phyloP scores from a whole-genome alignment of 2,329 filamentous ascomycete genomes.

The Aureobasidium musti region DNA sequence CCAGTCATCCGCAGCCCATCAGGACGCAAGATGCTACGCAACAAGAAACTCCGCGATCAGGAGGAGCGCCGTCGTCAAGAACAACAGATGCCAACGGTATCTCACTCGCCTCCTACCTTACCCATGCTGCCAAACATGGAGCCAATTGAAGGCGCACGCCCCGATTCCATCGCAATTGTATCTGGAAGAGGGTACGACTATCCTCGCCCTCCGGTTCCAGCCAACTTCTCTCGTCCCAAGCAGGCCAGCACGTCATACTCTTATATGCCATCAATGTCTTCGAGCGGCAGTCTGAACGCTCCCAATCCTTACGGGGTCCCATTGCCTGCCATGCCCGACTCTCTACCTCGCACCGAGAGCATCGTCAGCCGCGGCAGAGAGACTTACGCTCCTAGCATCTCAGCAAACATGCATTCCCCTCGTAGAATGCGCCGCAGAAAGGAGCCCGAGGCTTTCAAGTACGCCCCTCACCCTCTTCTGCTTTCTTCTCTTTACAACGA shows the following conservation, averaged over 20 bases:
- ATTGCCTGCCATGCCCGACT: conserved; percentile 32
- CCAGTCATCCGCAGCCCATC: conserved; percentile 27
- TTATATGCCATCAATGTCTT: conserved; percentile 20
- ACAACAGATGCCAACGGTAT: conserved; percentile 53
- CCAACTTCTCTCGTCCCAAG: conserved; percentile 44
- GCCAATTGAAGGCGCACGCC: conserved; percentile 64
- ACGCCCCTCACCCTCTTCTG: conserved; percentile 49
- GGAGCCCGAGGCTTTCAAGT: conserved; percentile 99
- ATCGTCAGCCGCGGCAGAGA: conserved; percentile 96
- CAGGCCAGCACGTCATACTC: conserved; percentile 11
- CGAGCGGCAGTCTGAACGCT: conserved; percentile 27
- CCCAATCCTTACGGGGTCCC: conserved; percentile 36
- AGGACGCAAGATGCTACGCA: conserved; percentile 39
- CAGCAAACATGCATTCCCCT: conserved; percentile 90
- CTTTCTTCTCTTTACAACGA: neutral
- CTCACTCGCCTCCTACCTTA: conserved; percentile 62
- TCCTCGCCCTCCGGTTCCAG: conserved; percentile 36
- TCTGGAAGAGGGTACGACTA: conserved; percentile 51
- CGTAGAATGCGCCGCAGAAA: conserved; percentile 89
- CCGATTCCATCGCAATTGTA: conserved; percentile 63
- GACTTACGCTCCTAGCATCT: conserved; percentile 89
- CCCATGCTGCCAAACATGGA: conserved; percentile 56
- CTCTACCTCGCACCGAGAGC: conserved; percentile 72
- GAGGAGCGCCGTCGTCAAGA: conserved; percentile 59
- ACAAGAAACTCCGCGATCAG: conserved; percentile 47